phyloP scores from a whole-genome alignment of 192 early-diverging fungal species.

The Backusella macrospora region DNA sequence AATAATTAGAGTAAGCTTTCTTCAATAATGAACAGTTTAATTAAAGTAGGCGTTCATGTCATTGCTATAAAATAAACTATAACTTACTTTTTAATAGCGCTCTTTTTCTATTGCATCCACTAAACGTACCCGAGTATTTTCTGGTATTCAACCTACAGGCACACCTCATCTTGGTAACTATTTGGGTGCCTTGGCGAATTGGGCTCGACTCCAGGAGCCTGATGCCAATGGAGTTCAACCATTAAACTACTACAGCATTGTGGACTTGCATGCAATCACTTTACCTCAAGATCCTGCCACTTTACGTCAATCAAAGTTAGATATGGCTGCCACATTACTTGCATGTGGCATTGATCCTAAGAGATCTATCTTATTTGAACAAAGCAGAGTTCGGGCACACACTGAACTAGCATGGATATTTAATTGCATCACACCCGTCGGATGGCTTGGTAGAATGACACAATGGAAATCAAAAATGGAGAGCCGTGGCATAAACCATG shows the following conservation, averaged over 20 bases:
- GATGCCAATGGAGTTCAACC: slow-evolving; percentile 13
- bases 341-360: slow-evolving; percentile 85
- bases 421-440: slow-evolving; percentile 83
- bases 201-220: slow-evolving; percentile 72
- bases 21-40: slow-evolving; percentile 12
- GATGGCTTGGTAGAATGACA: slow-evolving; percentile 92
- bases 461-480: slow-evolving; percentile 84
- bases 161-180: slow-evolving; percentile 94
- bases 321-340: slow-evolving; percentile 78
- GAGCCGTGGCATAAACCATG: slow-evolving; percentile 25
- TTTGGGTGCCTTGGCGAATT: slow-evolving; percentile 86
- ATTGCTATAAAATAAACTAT: background rate
- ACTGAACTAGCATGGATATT: slow-evolving; percentile 86
- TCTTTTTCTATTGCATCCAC: background rate
- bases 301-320: slow-evolving; percentile 64
- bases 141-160: slow-evolving; percentile 95
- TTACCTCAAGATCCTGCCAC: slow-evolving; percentile 64
- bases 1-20: background rate
- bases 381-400: slow-evolving; percentile 79
- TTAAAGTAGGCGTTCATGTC: slow-evolving; percentile 1
- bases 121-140: slow-evolving; percentile 57
- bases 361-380: slow-evolving; percentile 78
- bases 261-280: slow-evolving; percentile 92
- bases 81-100: background rate
- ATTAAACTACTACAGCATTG: slow-evolving; percentile 74